Evolutionary conservation across 495 filamentous ascomycete species (phyloP).

Genomic region (Penicillium simplicissimum): DNA sequence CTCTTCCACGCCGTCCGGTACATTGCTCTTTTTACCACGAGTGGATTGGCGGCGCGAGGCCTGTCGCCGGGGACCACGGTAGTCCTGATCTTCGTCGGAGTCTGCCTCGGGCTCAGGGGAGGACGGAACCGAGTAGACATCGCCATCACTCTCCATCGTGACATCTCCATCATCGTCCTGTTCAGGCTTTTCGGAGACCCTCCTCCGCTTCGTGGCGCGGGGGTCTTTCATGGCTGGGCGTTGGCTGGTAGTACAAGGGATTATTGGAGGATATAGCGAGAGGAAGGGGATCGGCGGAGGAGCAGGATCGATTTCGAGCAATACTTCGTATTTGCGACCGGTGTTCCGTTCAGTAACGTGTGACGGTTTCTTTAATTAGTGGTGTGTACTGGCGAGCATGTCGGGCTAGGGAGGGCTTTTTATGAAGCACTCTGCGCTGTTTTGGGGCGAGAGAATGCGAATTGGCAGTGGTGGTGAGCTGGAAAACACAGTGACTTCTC

Average conservation of each 20-base stretch:
- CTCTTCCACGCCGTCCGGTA: conserved; percentile 6
- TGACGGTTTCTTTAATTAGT: not conserved
- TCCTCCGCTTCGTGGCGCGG: conserved; percentile 44
- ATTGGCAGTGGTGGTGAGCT: too few relatives aligned
- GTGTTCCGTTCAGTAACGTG: conserved; percentile 3
- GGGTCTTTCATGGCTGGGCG: conserved; percentile 38
- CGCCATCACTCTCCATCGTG: conserved; percentile 28
- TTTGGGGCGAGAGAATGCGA: not conserved
- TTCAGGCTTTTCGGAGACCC: conserved; percentile 32
- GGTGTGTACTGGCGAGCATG: conserved; percentile 7
- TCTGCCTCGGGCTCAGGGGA: conserved; percentile 20
- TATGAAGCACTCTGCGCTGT: not conserved
- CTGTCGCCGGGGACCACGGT: conserved; percentile 19
- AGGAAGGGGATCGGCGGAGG: not conserved
- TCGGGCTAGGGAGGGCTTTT: conserved; percentile 9
- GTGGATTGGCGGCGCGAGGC: conserved; percentile 33
- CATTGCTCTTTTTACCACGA: conserved; percentile 13
- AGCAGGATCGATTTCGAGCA: not conserved
- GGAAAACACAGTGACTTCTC: not conserved
- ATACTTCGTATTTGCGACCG: not conserved
- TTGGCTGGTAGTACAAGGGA: not conserved
- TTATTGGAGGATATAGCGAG: not conserved
- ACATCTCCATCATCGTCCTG: conserved; percentile 42
- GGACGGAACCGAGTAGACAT: conserved; percentile 21
- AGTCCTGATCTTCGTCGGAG: conserved; percentile 19